Evolutionary conservation across 805 yeast species (phyloP), one percentile per base, ranked within the genome.

Genomic region (Grigorovia yakushimaensis): DNA sequence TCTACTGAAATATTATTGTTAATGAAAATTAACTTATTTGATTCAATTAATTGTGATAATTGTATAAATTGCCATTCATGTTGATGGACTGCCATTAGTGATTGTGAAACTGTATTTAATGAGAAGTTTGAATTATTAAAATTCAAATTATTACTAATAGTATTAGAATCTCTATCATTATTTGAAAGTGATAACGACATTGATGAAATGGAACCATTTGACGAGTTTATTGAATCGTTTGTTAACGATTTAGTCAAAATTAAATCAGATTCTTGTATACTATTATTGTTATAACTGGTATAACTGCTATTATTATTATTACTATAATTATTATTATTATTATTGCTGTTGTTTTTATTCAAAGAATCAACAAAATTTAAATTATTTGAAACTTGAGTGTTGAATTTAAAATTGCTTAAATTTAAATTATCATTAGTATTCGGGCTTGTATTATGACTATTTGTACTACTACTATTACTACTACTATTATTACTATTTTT

Each of bases 1-100:
- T 89, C 96, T 30, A 89, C 91, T 4, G 94, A 78, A 39, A 78
- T 69, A 5, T 76, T 66, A 2, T 80, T 77, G 51, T 77, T 76
- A 53, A 88, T 82, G 41, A 78, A 72, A 44, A 89, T 77, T 55
- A 91, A 73, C 60, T 84, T 82, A 54, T 84, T 88, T 41, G 74
- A 70, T 64, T 86, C 93, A 33, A 88, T 81, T 55, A 91, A 72
- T 54, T 85, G 93, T 17, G 76, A 66, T 52, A 91, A 71, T 39
- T 73, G 77, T 21, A 85, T 77, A 52, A 82, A 83, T 57, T 77
- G 78, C 94, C 95, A 86, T 54, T 84, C 60, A 43, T 60, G 61
- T 24, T 56, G 42, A 45, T 65, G 69, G 3, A 61, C 56, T 10
- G 58, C 33, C n/a, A 43, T 18, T 15, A 50, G 53, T 82, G 56